Evolutionary conservation across 1,284 basidiomycete genomes (phyloP), one percentile per base, ranked within the genome.

Genomic region (Volvariella volvacea): DNA sequence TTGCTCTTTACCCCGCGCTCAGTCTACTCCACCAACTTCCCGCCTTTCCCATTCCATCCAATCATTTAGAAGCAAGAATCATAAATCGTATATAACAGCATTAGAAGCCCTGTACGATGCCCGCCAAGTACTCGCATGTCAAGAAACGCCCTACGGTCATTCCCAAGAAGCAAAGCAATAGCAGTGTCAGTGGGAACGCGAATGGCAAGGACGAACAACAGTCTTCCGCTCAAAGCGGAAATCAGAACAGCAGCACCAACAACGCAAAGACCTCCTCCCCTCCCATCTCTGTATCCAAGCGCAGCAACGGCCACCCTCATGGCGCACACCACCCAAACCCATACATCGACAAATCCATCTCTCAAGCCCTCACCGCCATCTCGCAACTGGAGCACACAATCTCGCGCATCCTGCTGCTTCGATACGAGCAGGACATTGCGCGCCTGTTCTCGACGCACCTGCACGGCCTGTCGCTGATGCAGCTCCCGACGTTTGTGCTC

Each of bases 81-180:
- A n/a, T n/a, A n/a, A n/a, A n/a, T n/a, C n/a, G n/a, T n/a, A n/a
- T n/a, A n/a, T n/a, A n/a, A n/a, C n/a, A n/a, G n/a, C n/a, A n/a
- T n/a, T n/a, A 25, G n/a, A n/a, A n/a, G n/a, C n/a, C n/a, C n/a
- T n/a, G n/a, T n/a, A n/a, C n/a, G n/a, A 83, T 83, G 80, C 77
- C 80, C 12, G 72, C 78, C 22, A 83, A 83, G 53, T 81, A 83
- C 61, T 81, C 80, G 15, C 80, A 83, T 59, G 74, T 79, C n/a
- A 82, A 80, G 68, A 82, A 80, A 56, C 62, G 76, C 33, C 63
- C 73, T 6, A 64, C 65, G 17, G 65, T 66, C 4, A 54, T 66
- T 4, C 64, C 70, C 53, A 76, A 72, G 55, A 71, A 72, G 48
- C 54, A 63, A 8, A 60, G 59, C 44, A 68, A 69, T 44, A n/a